Conservation (phyloP, 2,329 filamentous ascomycete species). For the Aureobasidium subglaciale region DNA sequence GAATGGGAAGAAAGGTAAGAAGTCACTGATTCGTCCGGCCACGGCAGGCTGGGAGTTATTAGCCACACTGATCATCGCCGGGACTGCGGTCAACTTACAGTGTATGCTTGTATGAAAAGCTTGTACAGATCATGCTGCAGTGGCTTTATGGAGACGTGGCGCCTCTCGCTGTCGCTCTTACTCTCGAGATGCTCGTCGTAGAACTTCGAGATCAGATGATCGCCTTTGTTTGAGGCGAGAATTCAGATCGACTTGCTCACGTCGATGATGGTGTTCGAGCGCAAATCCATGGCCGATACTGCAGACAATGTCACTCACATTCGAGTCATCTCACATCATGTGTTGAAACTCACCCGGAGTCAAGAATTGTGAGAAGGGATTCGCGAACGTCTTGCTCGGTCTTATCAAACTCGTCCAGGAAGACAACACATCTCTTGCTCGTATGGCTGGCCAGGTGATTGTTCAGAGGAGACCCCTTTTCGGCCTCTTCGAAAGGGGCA, state of each 20-base stretch:
- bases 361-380: constrained; percentile 39
- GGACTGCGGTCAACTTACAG: background rate
- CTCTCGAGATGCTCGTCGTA: constrained; percentile 27
- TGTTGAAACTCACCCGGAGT: constrained; percentile 38
- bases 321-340: background rate
- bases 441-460: constrained; percentile 39
- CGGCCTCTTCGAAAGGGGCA: background rate
- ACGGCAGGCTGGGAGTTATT: constrained; percentile 20
- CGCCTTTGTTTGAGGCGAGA: constrained; percentile 40
- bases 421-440: constrained; percentile 37
- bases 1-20: constrained; percentile 41
- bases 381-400: constrained; percentile 35
- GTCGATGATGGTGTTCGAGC: constrained; percentile 29
- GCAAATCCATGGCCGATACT: constrained; percentile 31
- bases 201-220: constrained; percentile 35
- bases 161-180: constrained; percentile 18
- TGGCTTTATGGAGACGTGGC: background rate
- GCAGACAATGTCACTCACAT: background rate
- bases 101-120: background rate
- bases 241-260: constrained; percentile 45
- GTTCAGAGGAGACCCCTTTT: constrained; percentile 39
- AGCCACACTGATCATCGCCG: constrained; percentile 5
- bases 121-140: background rate
- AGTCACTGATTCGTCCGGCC: constrained; percentile 34
- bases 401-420: constrained; percentile 49